These are phyloP conservation scores for Colletotrichum shisoi DNA, from an alignment of 2,329 filamentous ascomycete genomes.

Conservation along the genomic window DNA sequence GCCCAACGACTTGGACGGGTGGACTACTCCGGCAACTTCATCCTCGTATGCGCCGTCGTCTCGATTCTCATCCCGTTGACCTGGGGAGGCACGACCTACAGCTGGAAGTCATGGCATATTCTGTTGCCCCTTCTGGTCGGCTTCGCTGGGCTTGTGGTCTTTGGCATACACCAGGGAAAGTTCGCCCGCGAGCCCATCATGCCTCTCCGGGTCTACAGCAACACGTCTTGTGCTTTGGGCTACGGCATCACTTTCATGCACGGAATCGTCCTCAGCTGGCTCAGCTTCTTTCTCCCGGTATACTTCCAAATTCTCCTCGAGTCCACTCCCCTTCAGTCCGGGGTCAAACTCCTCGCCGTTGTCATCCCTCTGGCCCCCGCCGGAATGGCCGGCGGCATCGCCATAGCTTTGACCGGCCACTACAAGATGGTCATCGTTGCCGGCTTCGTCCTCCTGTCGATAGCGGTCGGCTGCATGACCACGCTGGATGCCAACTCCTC, in stretches of 20 bases:
- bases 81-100: no score
- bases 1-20: no score
- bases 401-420: constrained; percentile 44
- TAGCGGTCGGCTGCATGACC: constrained; percentile 41
- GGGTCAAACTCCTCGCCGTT: constrained; percentile 48
- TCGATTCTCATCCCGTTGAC: no score
- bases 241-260: constrained; percentile 71
- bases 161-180: no score
- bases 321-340: constrained; percentile 47
- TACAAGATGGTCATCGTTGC: constrained; percentile 50
- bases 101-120: no score
- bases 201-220: no score
- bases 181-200: no score
- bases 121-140: no score
- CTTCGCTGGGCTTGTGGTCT: no score
- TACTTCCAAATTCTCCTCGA: constrained; percentile 56
- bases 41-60: no score
- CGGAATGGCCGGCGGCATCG: constrained; percentile 43
- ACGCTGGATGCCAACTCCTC: constrained; percentile 50
- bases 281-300: constrained; percentile 53
- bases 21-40: no score
- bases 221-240: no score
- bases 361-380: constrained; percentile 45
- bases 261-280: constrained; percentile 65
- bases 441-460: constrained; percentile 50